These are phyloP conservation scores for Hanseniaspora meyeri DNA, from an alignment of 805 yeast genomes.

Conservation along the genomic window DNA sequence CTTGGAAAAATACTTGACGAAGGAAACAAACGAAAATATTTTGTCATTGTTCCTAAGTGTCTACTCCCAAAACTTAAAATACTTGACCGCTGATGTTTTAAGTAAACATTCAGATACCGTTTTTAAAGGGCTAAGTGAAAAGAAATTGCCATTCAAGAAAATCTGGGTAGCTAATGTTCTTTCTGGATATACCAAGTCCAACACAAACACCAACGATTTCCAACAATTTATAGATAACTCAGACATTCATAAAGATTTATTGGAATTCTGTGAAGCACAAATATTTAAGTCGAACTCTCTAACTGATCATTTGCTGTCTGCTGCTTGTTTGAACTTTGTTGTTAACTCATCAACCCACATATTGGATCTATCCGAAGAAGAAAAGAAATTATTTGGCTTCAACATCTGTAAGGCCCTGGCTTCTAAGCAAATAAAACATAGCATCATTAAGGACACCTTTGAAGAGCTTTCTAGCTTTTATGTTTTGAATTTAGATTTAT, in stretches of 20 bases:
- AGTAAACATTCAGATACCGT: conserved; percentile 28
- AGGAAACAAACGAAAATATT: conserved; percentile 66
- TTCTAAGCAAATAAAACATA: conserved; percentile 31
- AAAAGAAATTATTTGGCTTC: conserved; percentile 29
- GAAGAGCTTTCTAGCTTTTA: conserved; percentile 27
- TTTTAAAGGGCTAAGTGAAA: conserved; percentile 50
- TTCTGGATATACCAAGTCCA: conserved; percentile 11
- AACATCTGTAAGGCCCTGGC: conserved; percentile 39
- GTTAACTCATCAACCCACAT: background rate
- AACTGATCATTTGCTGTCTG: conserved; percentile 29
- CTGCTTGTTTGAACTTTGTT: conserved; percentile 20
- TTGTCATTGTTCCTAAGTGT: conserved; percentile 39
- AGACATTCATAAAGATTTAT: conserved; percentile 18
- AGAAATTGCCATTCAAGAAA: conserved; percentile 49
- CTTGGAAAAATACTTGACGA: conserved; percentile 43
- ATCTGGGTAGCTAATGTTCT: conserved; percentile 50
- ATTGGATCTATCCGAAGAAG: background rate
- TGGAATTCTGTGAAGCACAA: conserved; percentile 21
- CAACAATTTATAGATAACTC: background rate
- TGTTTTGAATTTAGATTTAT: conserved; percentile 27
- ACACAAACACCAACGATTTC: background rate
- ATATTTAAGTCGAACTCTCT: conserved; percentile 25
- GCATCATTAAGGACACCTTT: conserved; percentile 29
- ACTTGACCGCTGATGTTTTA: conserved; percentile 20
- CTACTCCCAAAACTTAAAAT: conserved; percentile 35